These are phyloP conservation scores for Gyrodon lividus DNA, from an alignment of 768 basidiomycete species.

Conservation along the genomic window DNA sequence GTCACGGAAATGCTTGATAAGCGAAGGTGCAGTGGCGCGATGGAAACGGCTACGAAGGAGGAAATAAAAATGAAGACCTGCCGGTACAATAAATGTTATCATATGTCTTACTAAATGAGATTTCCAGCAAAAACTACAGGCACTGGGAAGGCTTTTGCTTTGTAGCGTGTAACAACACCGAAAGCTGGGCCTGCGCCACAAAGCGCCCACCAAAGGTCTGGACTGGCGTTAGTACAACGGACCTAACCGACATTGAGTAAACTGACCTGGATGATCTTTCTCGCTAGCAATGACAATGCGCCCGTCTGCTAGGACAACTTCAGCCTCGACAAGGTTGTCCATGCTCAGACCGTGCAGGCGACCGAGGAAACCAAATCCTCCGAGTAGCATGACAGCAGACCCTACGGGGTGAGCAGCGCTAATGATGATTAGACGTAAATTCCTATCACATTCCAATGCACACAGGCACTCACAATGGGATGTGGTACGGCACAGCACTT, in stretches of 20 bases:
- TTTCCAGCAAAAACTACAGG: constrained; percentile 92
- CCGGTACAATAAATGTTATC: background rate
- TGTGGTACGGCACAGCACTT: constrained; percentile 70
- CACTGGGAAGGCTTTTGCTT: constrained; percentile 84
- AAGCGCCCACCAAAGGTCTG: constrained; percentile 87
- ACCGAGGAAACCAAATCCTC: constrained; percentile 88
- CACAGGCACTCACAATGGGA: constrained; percentile 61
- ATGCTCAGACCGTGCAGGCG: constrained; percentile 82
- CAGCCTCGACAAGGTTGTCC: constrained; percentile 88
- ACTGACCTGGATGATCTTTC: constrained; percentile 63
- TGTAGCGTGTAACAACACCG: constrained; percentile 87
- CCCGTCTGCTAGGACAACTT: constrained; percentile 90
- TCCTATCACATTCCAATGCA: constrained; percentile 5
- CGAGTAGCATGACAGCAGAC: constrained; percentile 77
- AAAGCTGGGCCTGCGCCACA: constrained; percentile 82
- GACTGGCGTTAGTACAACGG: constrained; percentile 2
- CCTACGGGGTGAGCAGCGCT: constrained; percentile 81
- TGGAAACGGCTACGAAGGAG: constrained; percentile 70
- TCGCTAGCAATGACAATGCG: constrained; percentile 78
- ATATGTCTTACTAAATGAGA: constrained; percentile 73
- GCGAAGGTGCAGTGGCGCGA: constrained; percentile 79
- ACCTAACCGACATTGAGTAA: background rate
- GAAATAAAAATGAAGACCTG: constrained; percentile 2
- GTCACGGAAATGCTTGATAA: constrained; percentile 90
- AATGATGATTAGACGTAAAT: constrained; percentile 4